Evolutionary conservation across 345 rosid genomes (phyloP), one percentile per base, ranked within the genome.

Genomic region (Euphorbia pulcherrima): DNA sequence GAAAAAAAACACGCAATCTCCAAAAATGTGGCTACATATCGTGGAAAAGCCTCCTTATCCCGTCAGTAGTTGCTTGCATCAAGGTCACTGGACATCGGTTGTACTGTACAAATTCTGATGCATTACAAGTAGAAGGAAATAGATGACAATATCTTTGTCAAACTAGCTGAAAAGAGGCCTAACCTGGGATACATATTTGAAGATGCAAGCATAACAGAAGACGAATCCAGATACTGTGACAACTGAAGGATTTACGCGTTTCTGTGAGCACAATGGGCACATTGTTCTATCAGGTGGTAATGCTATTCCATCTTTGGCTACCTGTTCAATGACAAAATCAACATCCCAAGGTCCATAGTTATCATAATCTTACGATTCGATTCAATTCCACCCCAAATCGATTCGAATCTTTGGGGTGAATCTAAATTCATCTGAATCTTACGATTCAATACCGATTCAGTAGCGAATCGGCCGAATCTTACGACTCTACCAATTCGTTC

Each of bases 221-320:
- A 94, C 99, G 77, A 94, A 94, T 60, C 99, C 99, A 0, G 97
- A 94, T 72, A 84, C 83, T 16, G 93, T 91, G 65, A 94, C 96
- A 46, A 83, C 97, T 20, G 99, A 91, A 35, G 97, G 97, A 74
- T 94, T 94, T 67, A 87, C 97, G 46, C 96, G 97, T 80, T 88
- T 91, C 81, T 92, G 97, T 37, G 92, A 79, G 83, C 99, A 94
- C 73, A 91, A 78, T 14, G 99, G 96, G 66, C 99, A 94, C 68
- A 88, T 72, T 37, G 89, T 79, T 81, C 86, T 84, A 82, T 94
- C 86, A 0, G 84, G 67, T 59, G 96, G 90, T 60, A 94, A 80
- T 71, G 85, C 87, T 71, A 94, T 91, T 59, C 99, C 97, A 67
- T 94, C 97, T 72, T 82, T 83, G 26, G 97, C 89, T 23, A 87